Conservation (phyloP, 331 rosid genomes). For the Rhamnella rubrinervis region DNA sequence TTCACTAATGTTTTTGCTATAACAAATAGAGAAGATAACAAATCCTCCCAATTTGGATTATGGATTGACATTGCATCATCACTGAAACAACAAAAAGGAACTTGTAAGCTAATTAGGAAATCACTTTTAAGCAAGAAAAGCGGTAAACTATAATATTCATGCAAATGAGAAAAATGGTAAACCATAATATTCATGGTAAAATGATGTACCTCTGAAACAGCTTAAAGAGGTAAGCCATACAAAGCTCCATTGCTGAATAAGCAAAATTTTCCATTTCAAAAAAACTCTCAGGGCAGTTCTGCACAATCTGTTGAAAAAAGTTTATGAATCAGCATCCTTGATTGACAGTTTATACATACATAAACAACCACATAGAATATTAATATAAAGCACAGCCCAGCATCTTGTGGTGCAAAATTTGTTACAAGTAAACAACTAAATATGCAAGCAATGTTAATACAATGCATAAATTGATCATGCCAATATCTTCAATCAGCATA, state of each 20-base stretch:
- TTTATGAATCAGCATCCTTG: slow-evolving; percentile 17
- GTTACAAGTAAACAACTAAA: background rate
- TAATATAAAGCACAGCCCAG: background rate
- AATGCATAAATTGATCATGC: background rate
- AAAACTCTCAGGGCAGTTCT: slow-evolving; percentile 73
- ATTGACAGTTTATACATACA: background rate
- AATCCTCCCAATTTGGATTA: slow-evolving; percentile 47
- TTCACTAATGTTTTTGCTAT: slow-evolving; percentile 64
- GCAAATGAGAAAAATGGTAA: slow-evolving; percentile 15
- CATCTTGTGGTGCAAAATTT: background rate
- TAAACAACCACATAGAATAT: background rate
- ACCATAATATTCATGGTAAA: slow-evolving; percentile 2
- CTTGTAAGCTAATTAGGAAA: slow-evolving; percentile 30
- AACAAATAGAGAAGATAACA: slow-evolving; percentile 51
- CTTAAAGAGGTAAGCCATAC: slow-evolving; percentile 59
- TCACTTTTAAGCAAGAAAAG: slow-evolving; percentile 12
- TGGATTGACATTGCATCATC: slow-evolving; percentile 30
- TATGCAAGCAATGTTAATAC: too few species aligned
- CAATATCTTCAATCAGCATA: background rate
- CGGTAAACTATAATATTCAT: slow-evolving; percentile 11
- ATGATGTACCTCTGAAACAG: slow-evolving; percentile 52
- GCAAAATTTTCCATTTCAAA: slow-evolving; percentile 59
- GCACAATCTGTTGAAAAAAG: slow-evolving; percentile 62
- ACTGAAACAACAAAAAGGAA: slow-evolving; percentile 45
- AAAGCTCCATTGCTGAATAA: slow-evolving; percentile 64